Evolutionary conservation across 2,329 filamentous ascomycete genomes (phyloP).

Genomic region (Colletotrichum tofieldiae): DNA sequence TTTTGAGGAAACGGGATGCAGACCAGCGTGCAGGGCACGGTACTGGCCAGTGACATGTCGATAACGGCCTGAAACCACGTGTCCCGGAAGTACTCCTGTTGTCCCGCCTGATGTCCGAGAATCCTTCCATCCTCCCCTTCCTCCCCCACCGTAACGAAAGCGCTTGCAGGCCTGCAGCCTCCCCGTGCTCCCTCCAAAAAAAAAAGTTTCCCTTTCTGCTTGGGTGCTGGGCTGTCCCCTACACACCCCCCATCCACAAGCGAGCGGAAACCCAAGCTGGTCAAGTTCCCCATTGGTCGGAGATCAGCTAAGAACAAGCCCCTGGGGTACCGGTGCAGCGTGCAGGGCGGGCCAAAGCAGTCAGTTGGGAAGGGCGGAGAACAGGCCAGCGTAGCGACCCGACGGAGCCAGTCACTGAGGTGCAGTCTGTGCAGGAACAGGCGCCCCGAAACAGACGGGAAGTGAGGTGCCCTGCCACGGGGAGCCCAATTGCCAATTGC

Average conservation of each 20-base stretch:
- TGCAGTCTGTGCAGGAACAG: constrained; percentile 39
- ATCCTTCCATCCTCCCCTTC: constrained; percentile 11
- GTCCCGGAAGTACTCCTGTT: constrained; percentile 22
- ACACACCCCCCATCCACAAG: constrained; percentile 30
- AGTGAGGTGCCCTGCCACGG: constrained; percentile 3
- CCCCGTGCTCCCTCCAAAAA: constrained; percentile 29
- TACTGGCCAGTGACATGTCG: constrained; percentile 32
- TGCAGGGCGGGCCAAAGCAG: constrained; percentile 29
- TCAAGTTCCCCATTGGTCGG: constrained; percentile 24
- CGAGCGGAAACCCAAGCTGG: constrained; percentile 30
- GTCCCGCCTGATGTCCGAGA: constrained; percentile 39
- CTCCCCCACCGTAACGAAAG: constrained; percentile 28
- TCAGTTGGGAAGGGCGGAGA: constrained; percentile 29
- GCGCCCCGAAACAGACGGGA: constrained; percentile 35
- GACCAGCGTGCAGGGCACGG: constrained; percentile 29
- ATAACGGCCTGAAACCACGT: neutral
- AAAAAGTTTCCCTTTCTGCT: constrained; percentile 34
- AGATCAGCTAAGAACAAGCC: constrained; percentile 27
- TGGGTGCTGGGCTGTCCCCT: constrained; percentile 29
- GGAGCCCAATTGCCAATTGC: constrained; percentile 6
- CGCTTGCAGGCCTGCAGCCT: constrained; percentile 30
- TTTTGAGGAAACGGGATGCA: constrained; percentile 34
- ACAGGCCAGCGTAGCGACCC: constrained; percentile 35
- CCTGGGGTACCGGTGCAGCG: constrained; percentile 26
- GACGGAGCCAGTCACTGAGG: constrained; percentile 26